These are phyloP conservation scores for Phytophthora lateralis DNA, from an alignment of 352 stramenopile genomes.

Conservation along the genomic window DNA sequence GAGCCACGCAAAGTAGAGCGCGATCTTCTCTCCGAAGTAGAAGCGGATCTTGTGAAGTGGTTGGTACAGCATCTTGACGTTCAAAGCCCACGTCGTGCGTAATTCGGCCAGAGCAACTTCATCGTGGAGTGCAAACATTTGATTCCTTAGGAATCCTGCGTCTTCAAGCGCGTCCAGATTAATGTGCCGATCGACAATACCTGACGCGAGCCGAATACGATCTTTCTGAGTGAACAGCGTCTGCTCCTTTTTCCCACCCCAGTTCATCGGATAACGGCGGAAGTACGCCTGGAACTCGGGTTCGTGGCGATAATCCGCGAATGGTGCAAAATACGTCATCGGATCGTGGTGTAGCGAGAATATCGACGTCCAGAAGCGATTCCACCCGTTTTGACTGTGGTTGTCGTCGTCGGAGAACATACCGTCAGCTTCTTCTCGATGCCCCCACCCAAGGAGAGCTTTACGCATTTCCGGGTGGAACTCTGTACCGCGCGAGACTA, in stretches of 20 bases:
- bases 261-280: constrained; percentile 68
- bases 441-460: constrained; percentile 61
- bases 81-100: constrained; percentile 64
- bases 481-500: constrained; percentile 51
- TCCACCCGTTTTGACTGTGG: constrained; percentile 33
- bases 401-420: constrained; percentile 48
- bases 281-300: constrained; percentile 72
- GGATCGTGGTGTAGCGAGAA: constrained; percentile 68
- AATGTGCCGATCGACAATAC: constrained; percentile 70
- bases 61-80: constrained; percentile 69
- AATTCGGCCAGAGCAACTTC: constrained; percentile 61
- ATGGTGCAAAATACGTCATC: constrained; percentile 72
- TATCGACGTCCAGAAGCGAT: constrained; percentile 56
- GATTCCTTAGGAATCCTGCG: constrained; percentile 48
- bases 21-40: constrained; percentile 91
- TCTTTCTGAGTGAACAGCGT: constrained; percentile 79
- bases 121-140: constrained; percentile 90
- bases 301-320: constrained; percentile 71
- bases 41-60: constrained; percentile 83
- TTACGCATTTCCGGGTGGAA: constrained; percentile 53
- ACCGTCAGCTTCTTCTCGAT: constrained; percentile 73
- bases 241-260: constrained; percentile 60
- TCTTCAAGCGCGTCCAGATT: constrained; percentile 66
- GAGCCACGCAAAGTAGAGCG: constrained; percentile 92
- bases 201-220: constrained; percentile 64